Base-by-base conservation (phyloP, 2,329 filamentous ascomycete species). In the Penicillium psychrosexuale region DNA sequence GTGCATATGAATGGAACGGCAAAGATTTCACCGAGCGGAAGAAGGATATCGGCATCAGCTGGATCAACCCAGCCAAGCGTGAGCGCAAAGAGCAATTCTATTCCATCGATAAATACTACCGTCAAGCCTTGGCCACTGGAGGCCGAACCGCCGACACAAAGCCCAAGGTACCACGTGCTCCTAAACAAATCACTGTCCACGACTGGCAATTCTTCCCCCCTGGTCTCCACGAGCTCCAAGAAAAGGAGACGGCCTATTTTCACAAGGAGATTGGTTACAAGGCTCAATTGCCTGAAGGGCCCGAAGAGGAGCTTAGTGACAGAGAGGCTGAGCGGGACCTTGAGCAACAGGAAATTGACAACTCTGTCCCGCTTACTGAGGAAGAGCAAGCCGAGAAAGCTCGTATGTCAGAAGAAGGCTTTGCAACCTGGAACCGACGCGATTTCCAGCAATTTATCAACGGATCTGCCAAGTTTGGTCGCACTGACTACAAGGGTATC, bases 391-490 rank as follows among this genome's bases (percentile, higher is more conserved):
- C 87, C 34, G 89, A 95, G 74, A 99, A 99, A 75, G 84, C 90
- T 59, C 80, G 80, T 33, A 82, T 99, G 52, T 90, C 91, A 1
- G 82, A 86, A 51, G 84, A 94, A 71, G 94, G 95, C 8, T 99
- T 99, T 66, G 87, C 86, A 2, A 87, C 94, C 33, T 99, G 95
- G 94, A 97, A 96, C 76, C 88, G 91, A 66, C 87, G 95, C 65
- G 95, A 99, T 73, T 99, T 97, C 77, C 93, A 97, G 70, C 94
- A 97, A 65, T 99, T 99, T 72, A 82, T 99, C 75, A 97, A 97
- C 67, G 92, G 91, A 19, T 96, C 91, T 33, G 93, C 91, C 56
- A 94, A 93, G 71, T 95, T 92, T 68, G 94, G 94, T 2, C 90
- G 94, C 44, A 85, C 83, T 37, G 91, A 94, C 70, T 97, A 90